Conservation (phyloP, 805 yeast species). For the Starmerella sirachaensis region DNA sequence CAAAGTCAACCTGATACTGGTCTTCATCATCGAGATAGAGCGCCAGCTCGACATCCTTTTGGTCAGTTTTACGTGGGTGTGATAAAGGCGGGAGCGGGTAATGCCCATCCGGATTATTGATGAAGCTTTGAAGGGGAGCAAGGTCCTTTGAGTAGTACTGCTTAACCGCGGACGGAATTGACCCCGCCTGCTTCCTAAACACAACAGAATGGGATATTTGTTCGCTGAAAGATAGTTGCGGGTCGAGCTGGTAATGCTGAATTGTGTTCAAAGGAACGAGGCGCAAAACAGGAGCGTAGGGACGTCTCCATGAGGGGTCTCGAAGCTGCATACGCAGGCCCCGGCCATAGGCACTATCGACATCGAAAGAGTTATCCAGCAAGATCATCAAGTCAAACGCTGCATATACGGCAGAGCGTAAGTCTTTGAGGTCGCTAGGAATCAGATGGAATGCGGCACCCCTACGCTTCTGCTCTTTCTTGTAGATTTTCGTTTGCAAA, state of each 20-base stretch:
- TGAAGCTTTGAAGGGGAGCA: slow-evolving; percentile 50
- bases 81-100: slow-evolving; percentile 80
- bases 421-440: slow-evolving; percentile 31
- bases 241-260: slow-evolving; percentile 59
- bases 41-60: slow-evolving; percentile 68
- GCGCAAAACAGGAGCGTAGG: slow-evolving; percentile 46
- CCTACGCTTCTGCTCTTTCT: slow-evolving; percentile 12
- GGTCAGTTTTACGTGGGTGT: slow-evolving; percentile 45
- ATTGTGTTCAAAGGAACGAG: slow-evolving; percentile 68
- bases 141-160: slow-evolving; percentile 62
- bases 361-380: slow-evolving; percentile 50
- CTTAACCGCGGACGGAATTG: slow-evolving; percentile 63
- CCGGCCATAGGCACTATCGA: slow-evolving; percentile 28
- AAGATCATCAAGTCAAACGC: slow-evolving; percentile 50
- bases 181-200: slow-evolving; percentile 69
- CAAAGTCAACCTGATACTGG: slow-evolving; percentile 17
- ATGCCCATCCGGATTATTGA: slow-evolving; percentile 34
- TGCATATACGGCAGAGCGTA: slow-evolving; percentile 22
- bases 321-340: slow-evolving; percentile 24
- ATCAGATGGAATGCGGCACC: slow-evolving; percentile 30
- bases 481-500: slow-evolving; percentile 19
- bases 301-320: slow-evolving; percentile 22
- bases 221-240: slow-evolving; percentile 38
- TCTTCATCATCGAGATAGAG: slow-evolving; percentile 17
- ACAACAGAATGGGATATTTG: slow-evolving; percentile 76